Evolutionary conservation across 179 eudicot species (phyloP), one percentile per base, ranked within the genome.

Genomic region (Vitellaria paradoxa): DNA sequence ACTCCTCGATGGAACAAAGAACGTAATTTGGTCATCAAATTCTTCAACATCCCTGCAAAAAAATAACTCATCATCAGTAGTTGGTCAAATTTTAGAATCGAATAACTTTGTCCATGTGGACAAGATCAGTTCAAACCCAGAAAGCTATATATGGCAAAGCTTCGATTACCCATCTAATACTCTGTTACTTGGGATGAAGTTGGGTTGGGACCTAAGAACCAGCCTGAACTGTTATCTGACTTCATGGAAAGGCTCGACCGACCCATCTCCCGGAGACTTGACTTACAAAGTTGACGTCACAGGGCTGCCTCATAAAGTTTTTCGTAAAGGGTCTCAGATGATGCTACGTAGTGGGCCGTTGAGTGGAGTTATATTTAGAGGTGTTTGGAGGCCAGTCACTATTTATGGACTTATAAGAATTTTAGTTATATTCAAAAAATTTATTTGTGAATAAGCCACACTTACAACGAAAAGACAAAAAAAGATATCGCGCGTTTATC

Each of bases 261-360:
- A 76, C 61, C 73, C 73, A 17, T 76, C 78, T 49, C 60, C 55
- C 9, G 65, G 73, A 15, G 52, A 66, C 30, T 66, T 24, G 73
- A 76, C 62, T 59, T 76, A 7, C 9, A 30, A 73, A 21, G 20
- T 76, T 17, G 73, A 67, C 1, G 40, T 49, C 37, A 21, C 17
- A 14, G 79, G 72, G 40, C 7, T 76, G 23, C 79, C 79, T 26
- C 73, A 66, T 42, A 2, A 40, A 11, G 52, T 56, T 52, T 61
- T 76, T n/a, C 49, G 56, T 0, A 52, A 5, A 30, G 72, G 53
- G 53, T 67, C 62, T 11, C 12, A 45, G 20, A 26, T 53, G 65
- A 26, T 9, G 37, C 42, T 66, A 3, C 64, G 65, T 62, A 59
- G 70, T 2, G 2, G 2, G 45, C 50, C n/a, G n/a, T n/a, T n/a